phyloP scores from a whole-genome alignment of 169 alveolate species.

The Plasmodium vivax region DNA sequence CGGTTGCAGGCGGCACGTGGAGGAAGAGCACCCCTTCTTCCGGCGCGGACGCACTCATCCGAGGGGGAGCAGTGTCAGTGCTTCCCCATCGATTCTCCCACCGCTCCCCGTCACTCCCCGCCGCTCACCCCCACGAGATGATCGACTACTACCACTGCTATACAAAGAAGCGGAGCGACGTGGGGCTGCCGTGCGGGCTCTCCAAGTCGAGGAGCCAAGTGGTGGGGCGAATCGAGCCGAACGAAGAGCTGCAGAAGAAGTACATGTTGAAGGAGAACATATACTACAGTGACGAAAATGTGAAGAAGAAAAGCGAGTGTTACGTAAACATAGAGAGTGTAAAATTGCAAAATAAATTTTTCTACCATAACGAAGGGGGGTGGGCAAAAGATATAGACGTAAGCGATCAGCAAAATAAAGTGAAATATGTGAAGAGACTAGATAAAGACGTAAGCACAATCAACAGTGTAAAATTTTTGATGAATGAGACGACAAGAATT shows the following conservation, averaged over 20 bases:
- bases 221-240: constrained; percentile 38
- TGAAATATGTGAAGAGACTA: constrained; percentile 48
- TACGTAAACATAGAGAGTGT: constrained; percentile 60
- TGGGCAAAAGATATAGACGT: constrained; percentile 69
- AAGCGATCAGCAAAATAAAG: constrained; percentile 59
- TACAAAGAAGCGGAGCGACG: constrained; percentile 39
- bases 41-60: background rate
- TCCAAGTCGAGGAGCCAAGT: constrained; percentile 40
- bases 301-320: constrained; percentile 34
- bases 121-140: background rate
- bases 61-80: background rate
- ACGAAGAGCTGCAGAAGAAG: constrained; percentile 32
- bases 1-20: too few species aligned
- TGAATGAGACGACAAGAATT: constrained; percentile 70
- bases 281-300: constrained; percentile 52
- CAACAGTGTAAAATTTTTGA: constrained; percentile 46
- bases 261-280: constrained; percentile 39
- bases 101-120: background rate
- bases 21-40: background rate
- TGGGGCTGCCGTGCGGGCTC: constrained; percentile 12
- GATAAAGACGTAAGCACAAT: constrained; percentile 45
- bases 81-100: background rate
- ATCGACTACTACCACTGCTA: constrained; percentile 59
- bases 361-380: constrained; percentile 73
- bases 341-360: constrained; percentile 56